phyloP scores from a whole-genome alignment of 192 early-diverging fungal genomes.

The Linnemannia elongata region DNA sequence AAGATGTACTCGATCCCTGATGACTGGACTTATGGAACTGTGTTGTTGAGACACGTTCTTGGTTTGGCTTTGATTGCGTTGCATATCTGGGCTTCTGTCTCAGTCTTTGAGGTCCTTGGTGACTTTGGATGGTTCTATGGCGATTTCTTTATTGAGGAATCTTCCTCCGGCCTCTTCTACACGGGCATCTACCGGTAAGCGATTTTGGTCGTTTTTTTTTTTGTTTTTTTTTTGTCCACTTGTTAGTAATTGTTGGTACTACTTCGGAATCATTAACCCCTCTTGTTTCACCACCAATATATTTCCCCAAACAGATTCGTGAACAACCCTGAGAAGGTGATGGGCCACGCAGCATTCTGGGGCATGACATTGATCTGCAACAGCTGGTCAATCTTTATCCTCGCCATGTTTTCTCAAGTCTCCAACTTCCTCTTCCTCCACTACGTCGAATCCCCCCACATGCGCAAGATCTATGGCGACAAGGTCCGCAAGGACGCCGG shows the following conservation, averaged over 20 bases:
- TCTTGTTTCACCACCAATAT: no score
- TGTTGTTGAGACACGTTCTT: slow-evolving; percentile 87
- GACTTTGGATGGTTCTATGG: slow-evolving; percentile 99
- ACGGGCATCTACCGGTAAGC: slow-evolving; percentile 88
- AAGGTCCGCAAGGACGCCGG: slow-evolving; percentile 88
- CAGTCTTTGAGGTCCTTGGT: slow-evolving; percentile 93
- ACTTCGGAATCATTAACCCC: no score
- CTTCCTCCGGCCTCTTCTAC: slow-evolving; percentile 81
- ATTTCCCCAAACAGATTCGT: slow-evolving; percentile 68
- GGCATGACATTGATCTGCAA: slow-evolving; percentile 90
- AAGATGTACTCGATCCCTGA: slow-evolving; percentile 84
- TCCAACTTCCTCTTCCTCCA: slow-evolving; percentile 87
- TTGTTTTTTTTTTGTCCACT: background rate
- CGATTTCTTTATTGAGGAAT: slow-evolving; percentile 94
- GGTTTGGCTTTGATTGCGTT: slow-evolving; percentile 86
- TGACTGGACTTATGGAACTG: slow-evolving; percentile 75
- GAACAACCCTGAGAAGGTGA: slow-evolving; percentile 94
- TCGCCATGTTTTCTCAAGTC: slow-evolving; percentile 88
- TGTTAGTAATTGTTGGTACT: no score
- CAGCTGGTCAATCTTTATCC: slow-evolving; percentile 82
- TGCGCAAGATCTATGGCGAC: slow-evolving; percentile 89
- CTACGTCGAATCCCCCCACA: slow-evolving; percentile 94
- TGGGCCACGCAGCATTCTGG: slow-evolving; percentile 96
- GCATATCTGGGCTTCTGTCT: slow-evolving; percentile 93
- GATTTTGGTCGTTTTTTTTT: background rate